Evolutionary conservation across 352 stramenopile genomes (phyloP), one percentile per base, ranked within the genome.

Genomic region (Globisporangium heterothallicum): DNA sequence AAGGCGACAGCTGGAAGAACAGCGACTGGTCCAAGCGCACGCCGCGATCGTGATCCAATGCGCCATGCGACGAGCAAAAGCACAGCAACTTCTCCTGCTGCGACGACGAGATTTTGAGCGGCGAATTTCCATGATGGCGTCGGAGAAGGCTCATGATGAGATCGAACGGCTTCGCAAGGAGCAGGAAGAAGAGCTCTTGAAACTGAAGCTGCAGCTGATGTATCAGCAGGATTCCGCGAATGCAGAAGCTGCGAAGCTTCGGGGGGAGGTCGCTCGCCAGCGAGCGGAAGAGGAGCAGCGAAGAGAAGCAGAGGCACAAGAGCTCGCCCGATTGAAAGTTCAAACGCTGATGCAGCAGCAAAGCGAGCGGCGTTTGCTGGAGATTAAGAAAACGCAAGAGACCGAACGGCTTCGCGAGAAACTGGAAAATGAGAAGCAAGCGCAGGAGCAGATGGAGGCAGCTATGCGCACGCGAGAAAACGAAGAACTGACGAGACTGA

Each of bases 101-200:
- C 67, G 66, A n/a, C 74, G 82, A 13, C 63, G 59, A 9, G 78
- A 88, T n/a, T 78, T 93, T 42, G 79, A 93, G 60, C 75, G 79
- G 36, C 63, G 82, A 7, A 83, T 93, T 40, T 88, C 82, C 8
- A 68, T 88, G 54, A 88, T 93, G 76, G 78, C 78, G 3, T 87
- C 74, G 1, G 82, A 90, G 51, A 90, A 91, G 47, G 82, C 82
- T 5, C 65, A 80, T 29, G 75, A 91, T 32, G 82, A 91, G 63
- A 93, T 93, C 46, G 82, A 88, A 49, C 67, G 70, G 16, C 59
- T 91, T 9, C 78, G 82, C 0, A 49, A 75, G 29, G 75, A 93
- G 44, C 82, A 91, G 56, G 82, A 93, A 38, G 67, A 72, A 35
- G 82, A 93, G 21, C 40, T 93, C 1, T 59, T 63, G 2, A 68